Evolutionary conservation across 2,329 filamentous ascomycete genomes (phyloP).

Genomic region (Colletotrichum plurivorum): DNA sequence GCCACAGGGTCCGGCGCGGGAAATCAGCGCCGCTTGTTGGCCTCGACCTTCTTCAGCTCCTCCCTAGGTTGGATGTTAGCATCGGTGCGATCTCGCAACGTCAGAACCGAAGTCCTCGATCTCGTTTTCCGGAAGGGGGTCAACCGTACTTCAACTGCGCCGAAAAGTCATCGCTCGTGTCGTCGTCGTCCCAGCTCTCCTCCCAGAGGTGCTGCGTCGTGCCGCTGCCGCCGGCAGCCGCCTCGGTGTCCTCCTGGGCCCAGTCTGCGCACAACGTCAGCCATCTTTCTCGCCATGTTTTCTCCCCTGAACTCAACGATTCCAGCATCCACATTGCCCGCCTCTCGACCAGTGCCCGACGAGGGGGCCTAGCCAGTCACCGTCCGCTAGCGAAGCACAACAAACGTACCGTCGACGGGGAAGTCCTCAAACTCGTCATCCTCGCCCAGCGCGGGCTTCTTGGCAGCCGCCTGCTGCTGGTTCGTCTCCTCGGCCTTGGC

Average conservation of each 20-base stretch:
- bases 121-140: slow-evolving; percentile 42
- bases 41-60: slow-evolving; percentile 94
- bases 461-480: slow-evolving; percentile 68
- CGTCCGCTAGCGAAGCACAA: neutral
- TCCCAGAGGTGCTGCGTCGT: slow-evolving; percentile 91
- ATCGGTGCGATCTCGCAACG: neutral
- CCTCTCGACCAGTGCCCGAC: neutral
- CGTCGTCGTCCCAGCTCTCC: slow-evolving; percentile 99
- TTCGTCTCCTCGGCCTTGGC: slow-evolving; percentile 62
- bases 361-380: no score
- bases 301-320: neutral
- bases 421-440: slow-evolving; percentile 99
- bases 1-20: neutral
- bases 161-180: slow-evolving; percentile 96
- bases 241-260: slow-evolving; percentile 89
- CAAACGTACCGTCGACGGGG: slow-evolving; percentile 85
- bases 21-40: slow-evolving; percentile 73
- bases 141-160: slow-evolving; percentile 86
- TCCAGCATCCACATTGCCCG: no score
- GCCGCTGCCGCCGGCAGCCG: slow-evolving; percentile 76
- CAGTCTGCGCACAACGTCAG: slow-evolving; percentile 75
- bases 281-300: neutral
- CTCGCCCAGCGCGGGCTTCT: slow-evolving; percentile 81
- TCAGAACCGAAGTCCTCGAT: slow-evolving; percentile 45
- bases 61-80: slow-evolving; percentile 68